phyloP scores from a whole-genome alignment of 306 rosid genomes.

The Gastrolobium bilobum region DNA sequence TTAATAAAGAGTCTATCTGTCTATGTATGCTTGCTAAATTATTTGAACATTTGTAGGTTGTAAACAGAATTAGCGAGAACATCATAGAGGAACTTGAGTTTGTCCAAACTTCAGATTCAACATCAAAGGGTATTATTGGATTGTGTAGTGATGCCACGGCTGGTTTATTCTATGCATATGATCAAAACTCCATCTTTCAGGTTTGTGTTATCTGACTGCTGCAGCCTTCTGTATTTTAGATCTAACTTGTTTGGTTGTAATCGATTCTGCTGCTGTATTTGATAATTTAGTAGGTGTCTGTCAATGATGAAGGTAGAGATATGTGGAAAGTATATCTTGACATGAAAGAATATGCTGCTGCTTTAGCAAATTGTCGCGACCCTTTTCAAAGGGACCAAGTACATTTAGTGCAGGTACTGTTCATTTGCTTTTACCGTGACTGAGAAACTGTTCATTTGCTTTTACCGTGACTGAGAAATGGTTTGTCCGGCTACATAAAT shows the following conservation, averaged over 20 bases:
- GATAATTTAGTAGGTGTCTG: slow-evolving; percentile 77
- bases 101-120: slow-evolving; percentile 86
- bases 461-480: slow-evolving; percentile 18
- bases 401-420: slow-evolving; percentile 79
- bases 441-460: slow-evolving; percentile 30
- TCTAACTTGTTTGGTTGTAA: slow-evolving; percentile 43
- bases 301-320: slow-evolving; percentile 93
- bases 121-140: slow-evolving; percentile 90
- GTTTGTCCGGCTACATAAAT: slow-evolving; percentile 33
- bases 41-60: slow-evolving; percentile 68
- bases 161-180: slow-evolving; percentile 95
- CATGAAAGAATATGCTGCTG: slow-evolving; percentile 93
- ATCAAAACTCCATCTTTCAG: slow-evolving; percentile 95
- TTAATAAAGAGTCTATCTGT: not conserved
- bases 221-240: slow-evolving; percentile 37
- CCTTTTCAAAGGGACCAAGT: slow-evolving; percentile 97
- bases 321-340: slow-evolving; percentile 99
- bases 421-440: slow-evolving; percentile 36
- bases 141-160: slow-evolving; percentile 98
- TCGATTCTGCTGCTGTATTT: slow-evolving; percentile 47
- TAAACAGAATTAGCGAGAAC: slow-evolving; percentile 94
- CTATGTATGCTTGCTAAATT: slow-evolving; percentile 45
- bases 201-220: slow-evolving; percentile 58
- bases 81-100: slow-evolving; percentile 97
- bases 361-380: slow-evolving; percentile 92